A percentile compares a stretch with the other conserved stretches of the same genome.
Evolutionary conservation across 2,329 filamentous ascomycete species (phyloP).

Genomic region (Talaromyces amestolkiae): DNA sequence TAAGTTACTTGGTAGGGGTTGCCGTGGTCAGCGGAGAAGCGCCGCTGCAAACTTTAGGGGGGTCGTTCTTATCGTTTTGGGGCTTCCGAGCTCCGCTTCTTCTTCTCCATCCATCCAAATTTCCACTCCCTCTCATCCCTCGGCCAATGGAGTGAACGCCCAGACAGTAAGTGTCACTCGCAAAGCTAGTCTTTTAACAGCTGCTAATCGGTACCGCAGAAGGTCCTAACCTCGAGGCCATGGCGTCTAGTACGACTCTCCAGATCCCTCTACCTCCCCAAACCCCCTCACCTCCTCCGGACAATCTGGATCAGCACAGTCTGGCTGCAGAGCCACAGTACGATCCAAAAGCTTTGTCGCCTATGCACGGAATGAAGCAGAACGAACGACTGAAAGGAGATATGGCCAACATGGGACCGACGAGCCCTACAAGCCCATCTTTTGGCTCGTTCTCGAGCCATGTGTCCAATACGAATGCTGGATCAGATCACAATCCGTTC

Average conservation of each 20-base stretch:
- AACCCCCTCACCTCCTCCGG: conserved; percentile 63
- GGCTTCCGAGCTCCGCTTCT: conserved; percentile 5
- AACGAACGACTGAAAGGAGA: conserved; percentile 8
- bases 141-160: neutral
- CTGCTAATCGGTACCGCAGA: neutral
- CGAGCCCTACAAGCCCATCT: conserved; percentile 33
- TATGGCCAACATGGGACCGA: conserved; percentile 11
- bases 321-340: conserved; percentile 32
- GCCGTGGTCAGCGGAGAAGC: neutral
- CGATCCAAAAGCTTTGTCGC: conserved; percentile 50
- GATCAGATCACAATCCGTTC: conserved; percentile 62
- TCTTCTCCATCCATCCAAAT: conserved; percentile 6
- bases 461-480: conserved; percentile 22
- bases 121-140: neutral
- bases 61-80: conserved; percentile 5
- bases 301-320: conserved; percentile 35
- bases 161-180: neutral
- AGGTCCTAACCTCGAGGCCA: conserved; percentile 29
- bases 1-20: neutral
- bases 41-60: neutral
- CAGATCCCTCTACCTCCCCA: conserved; percentile 60
- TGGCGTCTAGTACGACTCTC: conserved; percentile 55
- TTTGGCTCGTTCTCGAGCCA: conserved; percentile 37
- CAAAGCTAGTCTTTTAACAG: neutral
- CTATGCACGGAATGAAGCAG: conserved; percentile 38